These are phyloP conservation scores for Sporothrix globosa DNA, from an alignment of 2,329 filamentous ascomycete species.

Conservation along the genomic window DNA sequence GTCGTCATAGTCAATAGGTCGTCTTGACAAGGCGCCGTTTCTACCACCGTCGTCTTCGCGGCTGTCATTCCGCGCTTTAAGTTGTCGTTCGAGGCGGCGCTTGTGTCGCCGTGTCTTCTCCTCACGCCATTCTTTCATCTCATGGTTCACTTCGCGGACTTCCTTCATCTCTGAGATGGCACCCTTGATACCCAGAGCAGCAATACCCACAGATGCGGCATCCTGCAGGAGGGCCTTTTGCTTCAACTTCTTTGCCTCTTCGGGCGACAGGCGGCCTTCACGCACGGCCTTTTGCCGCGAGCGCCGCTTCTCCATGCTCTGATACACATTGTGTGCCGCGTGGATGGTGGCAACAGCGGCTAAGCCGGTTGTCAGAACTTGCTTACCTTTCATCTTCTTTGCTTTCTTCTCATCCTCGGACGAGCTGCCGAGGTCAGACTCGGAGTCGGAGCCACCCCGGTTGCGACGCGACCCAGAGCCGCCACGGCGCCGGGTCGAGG, in stretches of 20 bases:
- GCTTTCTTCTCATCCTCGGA: constrained; percentile 58
- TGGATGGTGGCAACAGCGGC: constrained; percentile 64
- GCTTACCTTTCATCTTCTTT: constrained; percentile 65
- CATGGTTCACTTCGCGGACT: constrained; percentile 54
- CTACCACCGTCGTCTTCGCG: constrained; percentile 42
- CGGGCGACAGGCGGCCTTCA: constrained; percentile 55
- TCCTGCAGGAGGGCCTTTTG: constrained; percentile 61
- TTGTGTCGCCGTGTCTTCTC: constrained; percentile 56
- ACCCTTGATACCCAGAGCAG: constrained; percentile 61
- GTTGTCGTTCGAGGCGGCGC: constrained; percentile 48
- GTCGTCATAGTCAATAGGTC: constrained; percentile 48
- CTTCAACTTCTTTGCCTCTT: constrained; percentile 61
- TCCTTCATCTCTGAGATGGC: constrained; percentile 61
- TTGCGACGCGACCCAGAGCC: constrained; percentile 44
- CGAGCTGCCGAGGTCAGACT: constrained; percentile 61
- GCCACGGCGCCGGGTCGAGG: constrained; percentile 46
- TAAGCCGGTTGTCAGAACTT: constrained; percentile 59
- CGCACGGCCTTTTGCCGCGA: constrained; percentile 57
- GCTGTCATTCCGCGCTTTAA: constrained; percentile 21
- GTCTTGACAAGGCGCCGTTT: constrained; percentile 50
- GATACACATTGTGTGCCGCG: constrained; percentile 61
- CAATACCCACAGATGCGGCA: constrained; percentile 61
- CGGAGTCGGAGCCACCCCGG: constrained; percentile 51
- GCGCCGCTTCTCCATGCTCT: constrained; percentile 61
- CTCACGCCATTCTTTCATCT: constrained; percentile 54